phyloP scores from a whole-genome alignment of 2,329 filamentous ascomycete species.

The Ascochyta clinopodiicola region DNA sequence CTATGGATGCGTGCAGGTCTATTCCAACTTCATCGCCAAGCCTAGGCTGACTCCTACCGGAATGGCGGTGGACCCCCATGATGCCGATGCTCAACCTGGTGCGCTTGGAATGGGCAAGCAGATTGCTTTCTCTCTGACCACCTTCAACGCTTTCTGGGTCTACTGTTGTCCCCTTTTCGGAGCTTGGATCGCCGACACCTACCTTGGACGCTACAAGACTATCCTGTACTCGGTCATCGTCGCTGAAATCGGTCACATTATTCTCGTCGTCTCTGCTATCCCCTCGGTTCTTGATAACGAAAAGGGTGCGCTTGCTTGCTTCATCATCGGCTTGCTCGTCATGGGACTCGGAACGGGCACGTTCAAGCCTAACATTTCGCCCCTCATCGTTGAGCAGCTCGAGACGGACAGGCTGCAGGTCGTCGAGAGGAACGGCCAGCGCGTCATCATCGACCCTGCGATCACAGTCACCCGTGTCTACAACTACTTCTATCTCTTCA shows the following conservation, averaged over 20 bases:
- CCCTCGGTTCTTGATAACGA: conserved; percentile 57
- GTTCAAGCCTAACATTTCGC: conserved; percentile 71
- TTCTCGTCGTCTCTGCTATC: conserved; percentile 63
- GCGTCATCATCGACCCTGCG: conserved; percentile 70
- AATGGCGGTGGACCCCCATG: conserved; percentile 33
- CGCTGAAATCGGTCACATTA: conserved; percentile 64
- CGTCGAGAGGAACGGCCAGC: conserved; percentile 57
- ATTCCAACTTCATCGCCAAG: conserved; percentile 49
- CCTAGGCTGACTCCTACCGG: conserved; percentile 39
- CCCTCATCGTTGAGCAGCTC: conserved; percentile 69
- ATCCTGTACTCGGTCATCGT: conserved; percentile 63
- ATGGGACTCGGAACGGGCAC: conserved; percentile 72
- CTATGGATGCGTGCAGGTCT: conserved; percentile 47
- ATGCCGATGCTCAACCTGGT: conserved; percentile 50
- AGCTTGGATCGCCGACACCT: conserved; percentile 66
- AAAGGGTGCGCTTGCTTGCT: conserved; percentile 61
- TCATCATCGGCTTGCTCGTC: conserved; percentile 64
- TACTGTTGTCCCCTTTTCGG: conserved; percentile 65
- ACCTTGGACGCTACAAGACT: conserved; percentile 67
- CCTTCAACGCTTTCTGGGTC: conserved; percentile 64
- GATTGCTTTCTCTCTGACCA: conserved; percentile 58
- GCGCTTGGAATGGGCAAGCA: conserved; percentile 64
- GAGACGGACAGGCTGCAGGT: conserved; percentile 59
- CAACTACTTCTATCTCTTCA: conserved; percentile 57
- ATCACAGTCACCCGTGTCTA: conserved; percentile 73